Evolutionary conservation across 192 early-diverging fungal genomes (phyloP), one percentile per base, ranked within the genome.

Genomic region (Podila clonocystis): DNA sequence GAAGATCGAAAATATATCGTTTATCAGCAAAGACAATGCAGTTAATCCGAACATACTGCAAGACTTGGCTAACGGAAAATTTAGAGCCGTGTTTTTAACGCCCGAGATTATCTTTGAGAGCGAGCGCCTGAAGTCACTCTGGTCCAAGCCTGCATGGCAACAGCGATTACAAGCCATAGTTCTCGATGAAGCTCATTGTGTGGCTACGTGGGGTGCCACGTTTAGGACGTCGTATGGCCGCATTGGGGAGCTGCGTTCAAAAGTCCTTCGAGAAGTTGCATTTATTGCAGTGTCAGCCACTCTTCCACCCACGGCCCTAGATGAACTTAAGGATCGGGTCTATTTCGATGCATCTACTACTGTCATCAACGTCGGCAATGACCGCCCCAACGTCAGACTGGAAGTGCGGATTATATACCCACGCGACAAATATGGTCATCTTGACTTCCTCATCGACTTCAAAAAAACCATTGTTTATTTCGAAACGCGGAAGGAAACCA

Each of bases 71-170:
- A n/a, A n/a, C n/a, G 67, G 67, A 17, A 11, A 26, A 22, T 69
- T 50, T 36, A 55, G 62, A 17, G 73, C 67, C 31, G 64, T 74
- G 5, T 74, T 74, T 50, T 19, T 66, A 82, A 62, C 84, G 57
- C 74, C 77, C 5, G 70, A 72, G 62, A 36, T 38, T 1, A 28
- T 38, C 28, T 41, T 72, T 26, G 33, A 19, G 11, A 72, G 34
- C 45, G 20, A 29, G 4, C 62, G 62, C 26, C 45, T 64, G n/a
- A 26, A 12, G 29, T n/a, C 24, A n/a, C 70, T 72, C 50, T 72
- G 70, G 70, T 45, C 7, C 17, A 15, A 57, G 4, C 20, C 22
- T 19, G 50, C 22, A 3, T 72, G 70, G 70, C 64, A 50, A 50
- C 9, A 8, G 17, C 49, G n/a, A n/a, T 15, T 72, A 22, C 4